Percentiles rank a stretch among this genome's conserved stretches.
Evolutionary conservation across 2,329 filamentous ascomycete genomes (phyloP).

Genomic region (Ceratocystis destructans): DNA sequence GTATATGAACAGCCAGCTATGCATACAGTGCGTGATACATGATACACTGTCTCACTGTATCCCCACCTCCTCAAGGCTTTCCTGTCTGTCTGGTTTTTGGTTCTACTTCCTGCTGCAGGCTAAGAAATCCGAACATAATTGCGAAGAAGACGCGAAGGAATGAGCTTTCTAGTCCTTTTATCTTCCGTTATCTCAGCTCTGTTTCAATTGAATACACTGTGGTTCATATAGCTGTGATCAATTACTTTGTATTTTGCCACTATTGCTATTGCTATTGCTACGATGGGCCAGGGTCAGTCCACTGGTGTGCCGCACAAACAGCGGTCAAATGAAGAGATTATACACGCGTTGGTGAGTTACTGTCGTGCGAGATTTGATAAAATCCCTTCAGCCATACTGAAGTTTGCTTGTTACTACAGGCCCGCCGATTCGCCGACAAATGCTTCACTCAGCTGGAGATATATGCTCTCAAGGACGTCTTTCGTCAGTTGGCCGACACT

Average conservation of each 20-base stretch:
- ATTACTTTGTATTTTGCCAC: no score
- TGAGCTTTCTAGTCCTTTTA: no score
- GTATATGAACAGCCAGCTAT: not conserved
- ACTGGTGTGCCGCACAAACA: not conserved
- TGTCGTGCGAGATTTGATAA: not conserved
- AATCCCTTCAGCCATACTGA: not conserved
- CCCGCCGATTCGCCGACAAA: conserved; percentile 50
- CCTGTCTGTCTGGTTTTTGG: no score
- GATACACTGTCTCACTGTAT: not conserved
- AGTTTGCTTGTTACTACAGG: conserved; percentile 29
- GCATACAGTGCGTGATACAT: not conserved
- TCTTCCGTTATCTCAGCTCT: no score
- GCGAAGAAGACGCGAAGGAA: no score
- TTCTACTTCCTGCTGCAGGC: no score
- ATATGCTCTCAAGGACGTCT: conserved; percentile 61
- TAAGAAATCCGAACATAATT: no score
- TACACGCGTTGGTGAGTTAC: conserved; percentile 9
- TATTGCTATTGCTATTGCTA: not conserved
- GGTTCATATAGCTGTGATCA: no score
- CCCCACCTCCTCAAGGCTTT: not conserved
- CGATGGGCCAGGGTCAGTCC: conserved; percentile 12
- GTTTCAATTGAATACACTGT: no score
- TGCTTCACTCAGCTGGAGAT: conserved; percentile 60
- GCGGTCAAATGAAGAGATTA: conserved; percentile 7
- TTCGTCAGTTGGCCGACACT: conserved; percentile 52